Percentiles rank a stretch among this genome's conserved stretches.
Conservation (phyloP, 352 stramenopile species). For the Pythium folliculosum region DNA sequence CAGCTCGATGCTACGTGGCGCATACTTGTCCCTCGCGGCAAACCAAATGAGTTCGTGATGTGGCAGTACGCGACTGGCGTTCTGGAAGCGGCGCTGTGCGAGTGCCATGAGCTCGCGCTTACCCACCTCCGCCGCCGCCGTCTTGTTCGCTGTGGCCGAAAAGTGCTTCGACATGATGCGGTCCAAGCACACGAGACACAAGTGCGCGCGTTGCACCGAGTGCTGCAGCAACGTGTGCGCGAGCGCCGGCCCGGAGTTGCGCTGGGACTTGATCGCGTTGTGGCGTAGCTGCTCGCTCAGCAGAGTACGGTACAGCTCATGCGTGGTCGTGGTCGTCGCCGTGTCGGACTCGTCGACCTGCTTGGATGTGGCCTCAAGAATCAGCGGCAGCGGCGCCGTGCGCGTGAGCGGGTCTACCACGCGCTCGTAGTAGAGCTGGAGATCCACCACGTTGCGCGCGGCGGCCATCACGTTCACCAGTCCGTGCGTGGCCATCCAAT, state of each 20-base stretch:
- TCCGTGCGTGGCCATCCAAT: slow-evolving; percentile 20
- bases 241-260: not conserved
- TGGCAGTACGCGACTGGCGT: not conserved
- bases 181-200: slow-evolving; percentile 23
- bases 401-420: slow-evolving; percentile 16
- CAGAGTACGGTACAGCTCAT: slow-evolving; percentile 10
- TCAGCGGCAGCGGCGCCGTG: slow-evolving; percentile 14
- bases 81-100: slow-evolving; percentile 4
- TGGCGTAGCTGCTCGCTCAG: not conserved
- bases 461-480: not conserved
- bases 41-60: slow-evolving; percentile 14
- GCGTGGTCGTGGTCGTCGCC: not conserved
- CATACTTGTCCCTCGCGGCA: not conserved
- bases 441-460: slow-evolving; percentile 32
- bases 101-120: not conserved
- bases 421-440: slow-evolving; percentile 38
- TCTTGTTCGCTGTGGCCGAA: not conserved
- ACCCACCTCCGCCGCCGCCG: not conserved
- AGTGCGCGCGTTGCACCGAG: slow-evolving; percentile 24
- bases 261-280: not conserved
- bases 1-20: slow-evolving; percentile 7
- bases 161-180: slow-evolving; percentile 11
- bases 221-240: slow-evolving; percentile 17
- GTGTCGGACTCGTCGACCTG: not conserved
- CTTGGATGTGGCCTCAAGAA: not conserved